These are phyloP conservation scores for Aureobasidium sp. DNA, from an alignment of 2,329 filamentous ascomycete genomes.

Conservation along the genomic window DNA sequence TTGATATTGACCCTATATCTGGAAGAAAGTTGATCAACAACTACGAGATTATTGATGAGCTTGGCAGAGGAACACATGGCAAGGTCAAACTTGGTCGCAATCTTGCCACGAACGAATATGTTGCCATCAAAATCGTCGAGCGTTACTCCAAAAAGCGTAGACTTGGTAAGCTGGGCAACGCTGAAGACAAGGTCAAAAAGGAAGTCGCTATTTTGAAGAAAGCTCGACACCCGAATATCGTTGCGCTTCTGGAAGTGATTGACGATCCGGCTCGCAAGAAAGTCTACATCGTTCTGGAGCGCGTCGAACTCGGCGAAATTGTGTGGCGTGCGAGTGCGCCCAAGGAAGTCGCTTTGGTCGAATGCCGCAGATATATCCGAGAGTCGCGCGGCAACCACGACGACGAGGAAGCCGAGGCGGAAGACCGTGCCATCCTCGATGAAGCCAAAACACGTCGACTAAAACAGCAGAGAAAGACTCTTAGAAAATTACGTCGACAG, in stretches of 20 bases:
- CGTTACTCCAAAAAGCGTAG: constrained; percentile 89
- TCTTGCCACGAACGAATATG: constrained; percentile 64
- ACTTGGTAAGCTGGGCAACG: constrained; percentile 66
- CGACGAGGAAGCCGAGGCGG: constrained; percentile 35
- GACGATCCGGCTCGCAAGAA: constrained; percentile 95
- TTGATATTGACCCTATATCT: constrained; percentile 80
- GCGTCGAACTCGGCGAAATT: constrained; percentile 89
- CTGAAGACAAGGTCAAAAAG: constrained; percentile 78
- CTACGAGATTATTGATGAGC: constrained; percentile 94
- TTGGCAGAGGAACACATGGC: constrained; percentile 90
- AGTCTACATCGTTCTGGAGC: constrained; percentile 96
- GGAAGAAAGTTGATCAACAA: constrained; percentile 96
- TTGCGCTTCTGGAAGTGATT: constrained; percentile 91
- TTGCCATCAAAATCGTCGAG: constrained; percentile 98
- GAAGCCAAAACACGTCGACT: constrained; percentile 51
- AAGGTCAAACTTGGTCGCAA: constrained; percentile 95
- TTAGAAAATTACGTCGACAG: constrained; percentile 32
- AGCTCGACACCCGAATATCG: constrained; percentile 93
- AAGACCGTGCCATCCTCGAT: constrained; percentile 39
- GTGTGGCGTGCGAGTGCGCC: constrained; percentile 87
- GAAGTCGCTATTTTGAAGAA: constrained; percentile 99
- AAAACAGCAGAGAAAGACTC: constrained; percentile 34
- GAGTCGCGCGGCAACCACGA: constrained; percentile 50
- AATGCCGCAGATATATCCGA: constrained; percentile 71
- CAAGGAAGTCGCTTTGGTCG: constrained; percentile 73